Conservation (phyloP, 768 basidiomycete genomes). For the Pisolithus albus region DNA sequence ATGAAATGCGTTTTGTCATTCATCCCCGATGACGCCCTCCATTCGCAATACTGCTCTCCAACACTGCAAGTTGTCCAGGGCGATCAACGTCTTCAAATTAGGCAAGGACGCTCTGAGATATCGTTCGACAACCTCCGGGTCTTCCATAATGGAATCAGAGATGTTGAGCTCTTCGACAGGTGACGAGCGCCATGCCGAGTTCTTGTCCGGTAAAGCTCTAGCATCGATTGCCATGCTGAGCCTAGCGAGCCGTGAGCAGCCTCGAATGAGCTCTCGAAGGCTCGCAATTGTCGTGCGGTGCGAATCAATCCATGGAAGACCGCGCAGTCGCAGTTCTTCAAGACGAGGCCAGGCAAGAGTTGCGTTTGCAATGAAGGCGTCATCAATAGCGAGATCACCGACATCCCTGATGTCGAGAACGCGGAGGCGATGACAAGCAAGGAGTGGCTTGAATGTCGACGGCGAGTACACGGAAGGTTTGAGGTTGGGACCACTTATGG, state of each 20-base stretch:
- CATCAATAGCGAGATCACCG: conserved; percentile 23
- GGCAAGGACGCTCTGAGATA: conserved; percentile 21
- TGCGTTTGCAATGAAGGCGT: conserved; percentile 19
- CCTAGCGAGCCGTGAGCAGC: conserved; percentile 13
- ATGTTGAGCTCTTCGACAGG: conserved; percentile 23
- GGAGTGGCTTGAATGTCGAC: conserved; percentile 19
- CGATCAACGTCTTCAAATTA: conserved; percentile 8
- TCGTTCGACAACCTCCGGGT: conserved; percentile 20
- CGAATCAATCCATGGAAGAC: conserved; percentile 22
- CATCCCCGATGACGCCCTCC: too few relatives aligned
- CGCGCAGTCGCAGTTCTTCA: conserved; percentile 23
- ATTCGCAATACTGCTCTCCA: too few relatives aligned
- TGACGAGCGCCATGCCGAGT: neutral
- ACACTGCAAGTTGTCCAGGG: too few relatives aligned
- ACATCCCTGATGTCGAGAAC: conserved; percentile 20
- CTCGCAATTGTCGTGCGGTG: conserved; percentile 16
- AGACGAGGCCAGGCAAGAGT: conserved; percentile 22
- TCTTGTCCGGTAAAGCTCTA: neutral
- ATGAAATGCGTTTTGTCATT: too few relatives aligned
- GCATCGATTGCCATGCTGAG: conserved; percentile 23
- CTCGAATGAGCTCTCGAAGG: conserved; percentile 15
- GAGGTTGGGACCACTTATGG: conserved; percentile 4
- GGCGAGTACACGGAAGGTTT: conserved; percentile 21
- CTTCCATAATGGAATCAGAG: conserved; percentile 20
- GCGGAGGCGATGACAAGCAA: conserved; percentile 16